Evolutionary conservation across 495 filamentous ascomycete genomes (phyloP), one percentile per base, ranked within the genome.

Genomic region (Cercophora scortea): DNA sequence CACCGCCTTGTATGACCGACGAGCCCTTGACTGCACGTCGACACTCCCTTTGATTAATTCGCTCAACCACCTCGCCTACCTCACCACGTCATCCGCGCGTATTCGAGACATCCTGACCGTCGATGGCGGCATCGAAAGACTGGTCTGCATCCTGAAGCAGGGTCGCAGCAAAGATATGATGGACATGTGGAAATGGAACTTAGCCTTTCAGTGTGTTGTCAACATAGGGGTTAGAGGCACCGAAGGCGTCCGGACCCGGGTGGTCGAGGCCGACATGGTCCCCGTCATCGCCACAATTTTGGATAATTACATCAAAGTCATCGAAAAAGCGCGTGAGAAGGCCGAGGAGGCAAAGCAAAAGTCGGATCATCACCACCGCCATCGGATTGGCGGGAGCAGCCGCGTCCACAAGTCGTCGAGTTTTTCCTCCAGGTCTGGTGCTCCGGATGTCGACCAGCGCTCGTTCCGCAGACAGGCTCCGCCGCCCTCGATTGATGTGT

Each of bases 141-240:
- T 98, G 56, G 89, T 98, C 65, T 95, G 89, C 79, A 96, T 98
- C 65, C 81, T 98, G 63, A 98, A 98, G 72, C 87, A 93, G 68
- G 93, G 93, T 56, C 79, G 90, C 66, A 95, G 88, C 64, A 90
- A 90, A 74, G 90, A 97, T 67, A 82, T 96, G 84, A 96, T 96
- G 91, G 91, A 95, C 64, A 94, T 94, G 87, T 98, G 93, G 94
- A 97, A 97, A 74, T 98, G 93, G 93, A 98, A 96, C 63, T 78
- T 98, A 48, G 93, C 93, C 42, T 96, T 98, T 63, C 93, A 97
- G 64, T 97, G 94, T 67, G 91, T 96, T 33, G 90, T 97, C 64
- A 98, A 98, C 67, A 96, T 98, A 63, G 93, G 93, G 19, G 93
- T 98, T 57, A 82, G 93, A 51, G 93, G 93, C 51, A 95, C 93